These are phyloP conservation scores for Colletotrichum tofieldiae DNA, from an alignment of 2,329 filamentous ascomycete genomes.

Conservation along the genomic window DNA sequence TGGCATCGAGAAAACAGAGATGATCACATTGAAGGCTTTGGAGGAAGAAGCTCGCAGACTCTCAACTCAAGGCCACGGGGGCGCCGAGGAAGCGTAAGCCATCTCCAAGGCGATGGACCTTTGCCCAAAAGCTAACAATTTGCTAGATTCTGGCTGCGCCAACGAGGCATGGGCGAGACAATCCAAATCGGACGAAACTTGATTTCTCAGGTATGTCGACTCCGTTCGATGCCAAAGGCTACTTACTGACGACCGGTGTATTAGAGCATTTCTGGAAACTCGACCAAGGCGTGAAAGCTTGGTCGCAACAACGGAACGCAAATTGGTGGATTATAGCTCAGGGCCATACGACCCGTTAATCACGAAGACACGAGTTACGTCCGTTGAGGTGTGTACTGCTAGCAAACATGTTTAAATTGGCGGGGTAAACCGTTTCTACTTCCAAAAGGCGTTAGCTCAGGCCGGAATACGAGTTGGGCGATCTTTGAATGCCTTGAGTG, in stretches of 20 bases:
- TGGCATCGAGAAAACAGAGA: constrained; percentile 68
- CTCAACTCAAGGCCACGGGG: constrained; percentile 65
- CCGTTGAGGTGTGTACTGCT: constrained; percentile 14
- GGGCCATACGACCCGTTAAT: not conserved
- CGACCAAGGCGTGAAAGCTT: constrained; percentile 26
- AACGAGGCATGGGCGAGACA: constrained; percentile 71
- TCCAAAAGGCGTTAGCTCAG: constrained; percentile 12
- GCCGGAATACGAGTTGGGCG: not conserved
- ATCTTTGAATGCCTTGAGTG: not conserved
- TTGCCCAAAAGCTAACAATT: constrained; percentile 3
- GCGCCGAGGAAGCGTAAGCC: constrained; percentile 67
- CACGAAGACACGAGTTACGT: constrained; percentile 21
- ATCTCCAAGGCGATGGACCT: not conserved
- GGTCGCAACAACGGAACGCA: not conserved
- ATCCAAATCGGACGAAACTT: constrained; percentile 69
- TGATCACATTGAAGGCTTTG: constrained; percentile 75
- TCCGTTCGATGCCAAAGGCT: no score
- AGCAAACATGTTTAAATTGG: constrained; percentile 5
- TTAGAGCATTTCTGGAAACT: constrained; percentile 36
- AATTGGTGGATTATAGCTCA: not conserved
- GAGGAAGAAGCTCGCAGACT: constrained; percentile 74
- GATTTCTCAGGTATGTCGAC: constrained; percentile 62
- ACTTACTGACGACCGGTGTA: not conserved
- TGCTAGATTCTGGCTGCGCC: constrained; percentile 73
- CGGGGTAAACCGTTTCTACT: not conserved